Conservation (phyloP, 2,329 filamentous ascomycete species). For the Dothistroma pini region DNA sequence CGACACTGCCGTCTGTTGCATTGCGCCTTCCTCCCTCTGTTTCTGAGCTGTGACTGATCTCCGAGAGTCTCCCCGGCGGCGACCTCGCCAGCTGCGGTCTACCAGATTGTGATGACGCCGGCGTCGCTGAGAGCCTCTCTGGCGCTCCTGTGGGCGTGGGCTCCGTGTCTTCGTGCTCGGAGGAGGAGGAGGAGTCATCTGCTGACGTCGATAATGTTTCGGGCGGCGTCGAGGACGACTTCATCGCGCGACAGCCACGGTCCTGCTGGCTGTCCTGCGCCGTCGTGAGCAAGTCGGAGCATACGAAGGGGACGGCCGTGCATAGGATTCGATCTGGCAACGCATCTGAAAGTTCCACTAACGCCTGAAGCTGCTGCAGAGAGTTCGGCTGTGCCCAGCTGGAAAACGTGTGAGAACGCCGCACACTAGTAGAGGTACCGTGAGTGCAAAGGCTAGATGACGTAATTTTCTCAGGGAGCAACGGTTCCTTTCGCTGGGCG, state of each 20-base stretch:
- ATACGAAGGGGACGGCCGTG: slow-evolving; percentile 3
- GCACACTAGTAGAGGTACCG: neutral
- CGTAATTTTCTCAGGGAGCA: neutral
- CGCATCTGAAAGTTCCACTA: neutral
- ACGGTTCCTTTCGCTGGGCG: neutral
- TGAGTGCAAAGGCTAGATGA: neutral
- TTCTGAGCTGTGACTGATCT: slow-evolving; percentile 9
- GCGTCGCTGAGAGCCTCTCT: slow-evolving; percentile 2
- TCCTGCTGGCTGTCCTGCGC: slow-evolving; percentile 11
- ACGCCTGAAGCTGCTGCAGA: neutral
- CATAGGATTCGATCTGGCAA: neutral
- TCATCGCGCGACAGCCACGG: slow-evolving; percentile 18
- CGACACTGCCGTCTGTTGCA: slow-evolving; percentile 10
- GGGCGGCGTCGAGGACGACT: slow-evolving; percentile 16
- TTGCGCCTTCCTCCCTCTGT: slow-evolving; percentile 1
- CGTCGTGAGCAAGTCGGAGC: slow-evolving; percentile 5
- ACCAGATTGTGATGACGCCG: slow-evolving; percentile 5
- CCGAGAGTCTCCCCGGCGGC: slow-evolving; percentile 14
- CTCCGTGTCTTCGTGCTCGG: slow-evolving; percentile 22
- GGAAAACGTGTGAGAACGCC: neutral
- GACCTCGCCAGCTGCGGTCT: slow-evolving; percentile 21
- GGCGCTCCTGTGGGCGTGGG: slow-evolving; percentile 16
- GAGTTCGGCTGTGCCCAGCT: neutral
- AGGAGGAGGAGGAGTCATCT: slow-evolving; percentile 8
- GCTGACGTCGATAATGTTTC: slow-evolving; percentile 8